Conservation (phyloP, 306 rosid genomes). For the Urtica urens region DNA sequence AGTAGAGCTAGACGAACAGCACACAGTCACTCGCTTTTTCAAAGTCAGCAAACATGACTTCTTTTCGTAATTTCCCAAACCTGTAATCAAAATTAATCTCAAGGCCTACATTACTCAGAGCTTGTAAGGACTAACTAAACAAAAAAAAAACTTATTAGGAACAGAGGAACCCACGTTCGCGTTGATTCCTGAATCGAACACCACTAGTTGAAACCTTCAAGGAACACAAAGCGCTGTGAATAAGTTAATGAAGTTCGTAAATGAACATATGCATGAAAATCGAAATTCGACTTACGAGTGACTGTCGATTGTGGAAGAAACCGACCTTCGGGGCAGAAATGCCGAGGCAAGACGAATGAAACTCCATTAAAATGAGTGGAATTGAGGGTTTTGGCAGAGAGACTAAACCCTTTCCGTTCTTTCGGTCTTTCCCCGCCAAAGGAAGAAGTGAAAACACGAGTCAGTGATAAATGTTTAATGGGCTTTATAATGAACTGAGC, state of each 20-base stretch:
- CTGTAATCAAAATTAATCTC: slow-evolving; percentile 23
- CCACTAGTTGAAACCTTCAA: slow-evolving; percentile 11
- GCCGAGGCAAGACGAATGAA: slow-evolving; percentile 17
- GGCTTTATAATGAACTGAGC: no score
- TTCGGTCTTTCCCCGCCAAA: no score
- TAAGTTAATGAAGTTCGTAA: neutral
- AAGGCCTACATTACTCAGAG: neutral
- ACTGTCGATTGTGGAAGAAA: neutral
- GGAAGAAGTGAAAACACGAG: no score
- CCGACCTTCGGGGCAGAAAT: neutral
- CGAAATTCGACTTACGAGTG: slow-evolving; percentile 12
- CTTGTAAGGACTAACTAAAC: neutral
- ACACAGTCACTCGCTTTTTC: slow-evolving; percentile 23
- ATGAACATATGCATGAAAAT: neutral
- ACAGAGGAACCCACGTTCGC: slow-evolving; percentile 7
- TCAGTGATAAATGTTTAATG: no score
- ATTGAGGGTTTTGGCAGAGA: slow-evolving; percentile 16
- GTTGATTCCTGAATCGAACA: slow-evolving; percentile 9
- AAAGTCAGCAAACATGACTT: slow-evolving; percentile 14
- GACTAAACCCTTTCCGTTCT: no score
- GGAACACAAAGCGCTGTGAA: neutral
- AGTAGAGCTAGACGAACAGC: slow-evolving; percentile 40
- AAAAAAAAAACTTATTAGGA: neutral
- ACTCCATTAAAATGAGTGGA: slow-evolving; percentile 13
- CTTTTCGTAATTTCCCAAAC: slow-evolving; percentile 24